Conservation (phyloP, 768 basidiomycete genomes). For the Mycena belliarum region DNA sequence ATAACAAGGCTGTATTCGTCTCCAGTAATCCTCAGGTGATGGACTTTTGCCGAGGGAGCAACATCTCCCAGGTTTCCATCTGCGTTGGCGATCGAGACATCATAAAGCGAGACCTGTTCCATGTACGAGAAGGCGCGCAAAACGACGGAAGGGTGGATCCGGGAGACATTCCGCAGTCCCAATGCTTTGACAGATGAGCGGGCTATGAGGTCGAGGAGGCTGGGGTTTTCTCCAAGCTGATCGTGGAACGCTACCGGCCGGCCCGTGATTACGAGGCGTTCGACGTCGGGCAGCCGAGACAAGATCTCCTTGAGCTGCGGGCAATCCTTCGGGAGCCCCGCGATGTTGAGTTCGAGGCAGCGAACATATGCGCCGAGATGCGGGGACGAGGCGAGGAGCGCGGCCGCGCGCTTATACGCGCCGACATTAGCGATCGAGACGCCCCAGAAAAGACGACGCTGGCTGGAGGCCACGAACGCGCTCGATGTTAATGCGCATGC, state of each 20-base stretch:
- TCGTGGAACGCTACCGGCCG: no score
- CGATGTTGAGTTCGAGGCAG: background rate
- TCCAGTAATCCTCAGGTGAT: background rate
- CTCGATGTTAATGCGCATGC: background rate
- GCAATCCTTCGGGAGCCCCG: background rate
- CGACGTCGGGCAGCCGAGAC: background rate
- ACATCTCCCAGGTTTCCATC: background rate
- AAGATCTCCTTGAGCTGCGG: background rate
- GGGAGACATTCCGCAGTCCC: background rate
- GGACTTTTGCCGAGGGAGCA: background rate
- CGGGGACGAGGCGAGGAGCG: background rate
- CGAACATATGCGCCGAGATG: background rate
- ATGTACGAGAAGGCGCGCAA: background rate
- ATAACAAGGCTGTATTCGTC: background rate
- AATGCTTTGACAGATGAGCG: background rate
- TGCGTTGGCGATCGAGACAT: background rate
- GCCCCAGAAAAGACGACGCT: constrained; percentile 2
- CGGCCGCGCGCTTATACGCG: background rate
- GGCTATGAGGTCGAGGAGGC: background rate
- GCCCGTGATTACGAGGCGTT: background rate
- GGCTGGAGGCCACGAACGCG: background rate
- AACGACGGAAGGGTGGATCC: background rate
- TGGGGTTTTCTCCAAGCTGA: background rate
- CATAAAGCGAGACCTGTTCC: background rate
- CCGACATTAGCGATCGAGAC: background rate